Evolutionary conservation across 2,329 filamentous ascomycete genomes (phyloP).

Genomic region (Xylaria sp.): DNA sequence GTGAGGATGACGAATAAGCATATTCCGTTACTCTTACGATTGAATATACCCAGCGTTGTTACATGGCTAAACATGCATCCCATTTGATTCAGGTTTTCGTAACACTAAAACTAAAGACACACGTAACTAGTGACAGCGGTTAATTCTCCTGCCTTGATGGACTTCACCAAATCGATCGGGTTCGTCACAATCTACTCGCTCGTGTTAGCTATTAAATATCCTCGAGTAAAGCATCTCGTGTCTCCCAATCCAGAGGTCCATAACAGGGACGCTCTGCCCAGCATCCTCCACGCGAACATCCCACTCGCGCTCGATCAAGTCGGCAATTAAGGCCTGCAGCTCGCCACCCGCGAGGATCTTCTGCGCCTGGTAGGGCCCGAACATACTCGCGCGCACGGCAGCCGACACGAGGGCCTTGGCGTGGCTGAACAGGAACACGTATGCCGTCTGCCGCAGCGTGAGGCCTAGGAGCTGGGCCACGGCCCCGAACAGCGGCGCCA

Average conservation of each 20-base stretch:
- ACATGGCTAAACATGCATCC: not conserved
- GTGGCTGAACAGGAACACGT: constrained; percentile 81
- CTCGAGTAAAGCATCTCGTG: constrained; percentile 86
- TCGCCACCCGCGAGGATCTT: constrained; percentile 71
- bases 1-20: constrained; percentile 66
- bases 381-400: constrained; percentile 79
- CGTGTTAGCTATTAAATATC: constrained; percentile 80
- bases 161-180: not conserved
- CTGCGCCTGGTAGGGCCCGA: constrained; percentile 85
- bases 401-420: constrained; percentile 81
- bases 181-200: not conserved
- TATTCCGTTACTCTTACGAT: constrained; percentile 5
- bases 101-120: not conserved
- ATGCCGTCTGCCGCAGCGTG: constrained; percentile 71
- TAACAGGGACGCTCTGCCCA: constrained; percentile 78
- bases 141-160: not conserved
- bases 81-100: not conserved
- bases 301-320: constrained; percentile 71
- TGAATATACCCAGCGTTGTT: constrained; percentile 24
- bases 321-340: constrained; percentile 68
- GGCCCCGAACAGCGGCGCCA: constrained; percentile 77
- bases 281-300: constrained; percentile 69
- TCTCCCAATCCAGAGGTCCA: constrained; percentile 85
- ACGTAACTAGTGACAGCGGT: not conserved
- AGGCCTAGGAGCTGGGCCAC: constrained; percentile 72